Base-by-base conservation (phyloP, 345 rosid species). In the Rhodamnia rubescens region DNA sequence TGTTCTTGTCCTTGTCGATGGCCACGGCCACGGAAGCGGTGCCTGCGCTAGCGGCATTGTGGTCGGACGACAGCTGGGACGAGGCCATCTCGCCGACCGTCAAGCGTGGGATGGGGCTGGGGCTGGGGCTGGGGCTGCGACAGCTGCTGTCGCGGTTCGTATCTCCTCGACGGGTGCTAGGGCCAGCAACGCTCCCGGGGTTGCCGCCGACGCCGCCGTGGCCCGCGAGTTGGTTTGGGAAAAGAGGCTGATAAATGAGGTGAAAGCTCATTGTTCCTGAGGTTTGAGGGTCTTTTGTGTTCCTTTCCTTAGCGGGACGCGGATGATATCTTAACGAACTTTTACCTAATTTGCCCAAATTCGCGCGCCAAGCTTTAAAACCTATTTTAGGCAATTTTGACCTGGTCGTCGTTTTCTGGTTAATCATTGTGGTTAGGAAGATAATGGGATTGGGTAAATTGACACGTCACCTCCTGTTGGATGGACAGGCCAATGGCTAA, bases 1-100 rank as follows among this genome's bases (percentile, higher is more conserved):
- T 95, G 92, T 92, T 94, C 92, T 93, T 95, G 86, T 94, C 96
- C 86, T 89, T 95, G 88, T 94, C 97, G n/a, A 97, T 85, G 78
- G 98, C 98, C 47, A 95, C 95, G 8, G 80, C 80, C 80, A 69
- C 26, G 24, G 47, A 18, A 11, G 78, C 24, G 4, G 44, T 32
- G 78, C 47, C 78, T 0, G 6, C 6, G 47, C 42, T 0, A 6
- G 47, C 13, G 26, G 80, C 80, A 0, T 21, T 42, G 26, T 32
- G 47, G 80, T 69, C 80, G 24, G 80, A 10, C 26, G 0, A 8
- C 26, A 36, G 80, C 80, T 69, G 80, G 13, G 26, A 69, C 26
- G 26, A 69, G 80, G 80, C 80, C 80, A 69, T 69, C 47, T 69
- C 26, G 47, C 4, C 2, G 80, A 18, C 80, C 12, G 80, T 1